Evolutionary conservation across 1,284 basidiomycete species (phyloP).

Genomic region (Marasmius tenuissimus): DNA sequence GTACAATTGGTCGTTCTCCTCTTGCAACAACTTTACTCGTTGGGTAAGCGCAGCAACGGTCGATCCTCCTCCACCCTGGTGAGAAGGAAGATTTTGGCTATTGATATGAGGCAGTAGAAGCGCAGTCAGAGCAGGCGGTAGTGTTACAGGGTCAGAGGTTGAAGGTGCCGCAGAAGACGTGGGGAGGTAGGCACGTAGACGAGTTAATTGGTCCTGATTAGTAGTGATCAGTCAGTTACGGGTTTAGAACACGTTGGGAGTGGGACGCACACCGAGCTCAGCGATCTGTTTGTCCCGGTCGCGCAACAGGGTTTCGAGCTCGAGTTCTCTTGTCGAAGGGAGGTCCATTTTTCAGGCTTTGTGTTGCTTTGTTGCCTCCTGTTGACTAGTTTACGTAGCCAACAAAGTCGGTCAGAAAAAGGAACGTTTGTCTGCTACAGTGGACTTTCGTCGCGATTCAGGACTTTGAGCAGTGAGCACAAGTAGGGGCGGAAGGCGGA

Average conservation of each 20-base stretch:
- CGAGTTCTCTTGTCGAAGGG: conserved; percentile 71
- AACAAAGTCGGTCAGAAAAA: no score
- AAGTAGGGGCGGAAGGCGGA: no score
- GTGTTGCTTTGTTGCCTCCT: background rate
- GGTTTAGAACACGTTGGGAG: background rate
- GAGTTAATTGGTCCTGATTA: conserved; percentile 63
- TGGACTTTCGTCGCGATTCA: no score
- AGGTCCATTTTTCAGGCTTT: conserved; percentile 49
- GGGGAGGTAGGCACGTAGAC: conserved; percentile 58
- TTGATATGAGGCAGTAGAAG: conserved; percentile 62
- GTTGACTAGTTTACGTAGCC: no score
- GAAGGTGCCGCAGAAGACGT: conserved; percentile 56
- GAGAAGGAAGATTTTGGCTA: conserved; percentile 28
- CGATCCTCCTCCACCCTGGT: conserved; percentile 21
- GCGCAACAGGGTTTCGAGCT: conserved; percentile 72
- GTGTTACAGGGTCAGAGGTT: conserved; percentile 56
- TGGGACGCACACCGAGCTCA: conserved; percentile 61
- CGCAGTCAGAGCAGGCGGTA: conserved; percentile 68
- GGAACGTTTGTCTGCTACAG: no score
- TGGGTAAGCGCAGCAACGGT: conserved; percentile 65
- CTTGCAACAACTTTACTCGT: conserved; percentile 67
- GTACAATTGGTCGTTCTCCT: conserved; percentile 82
- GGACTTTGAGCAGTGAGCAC: no score
- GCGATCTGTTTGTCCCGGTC: conserved; percentile 69
- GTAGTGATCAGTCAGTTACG: background rate